Conservation (phyloP, 192 early-diverging fungal species). For the Rhizophagus prolifer region DNA sequence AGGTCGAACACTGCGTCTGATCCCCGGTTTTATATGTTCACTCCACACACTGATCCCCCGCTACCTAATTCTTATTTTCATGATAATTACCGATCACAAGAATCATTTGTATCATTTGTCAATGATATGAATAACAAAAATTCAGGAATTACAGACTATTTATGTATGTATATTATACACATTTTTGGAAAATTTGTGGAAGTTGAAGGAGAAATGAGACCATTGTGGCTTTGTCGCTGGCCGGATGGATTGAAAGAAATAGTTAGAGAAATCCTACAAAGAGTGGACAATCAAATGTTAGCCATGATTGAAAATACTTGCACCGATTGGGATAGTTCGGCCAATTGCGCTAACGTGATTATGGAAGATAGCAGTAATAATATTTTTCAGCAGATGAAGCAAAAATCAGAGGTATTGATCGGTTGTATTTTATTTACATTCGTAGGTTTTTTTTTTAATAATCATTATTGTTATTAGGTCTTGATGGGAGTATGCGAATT, state of each 20-base stretch:
- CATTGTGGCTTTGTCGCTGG: constrained; percentile 29
- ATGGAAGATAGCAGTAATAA: background rate
- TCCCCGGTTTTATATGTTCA: constrained; percentile 6
- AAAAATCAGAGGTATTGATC: constrained; percentile 6
- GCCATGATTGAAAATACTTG: background rate
- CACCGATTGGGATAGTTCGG: background rate
- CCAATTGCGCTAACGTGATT: background rate
- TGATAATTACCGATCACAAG: background rate
- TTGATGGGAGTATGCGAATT: constrained; percentile 12
- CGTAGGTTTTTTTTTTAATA: background rate
- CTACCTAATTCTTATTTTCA: background rate
- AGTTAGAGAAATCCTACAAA: background rate
- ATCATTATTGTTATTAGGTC: background rate
- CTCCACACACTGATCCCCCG: constrained; percentile 2
- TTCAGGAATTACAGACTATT: constrained; percentile 8
- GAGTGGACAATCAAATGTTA: background rate
- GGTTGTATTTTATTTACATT: background rate
- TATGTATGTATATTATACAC: constrained; percentile 11
- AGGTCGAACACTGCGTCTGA: constrained; percentile 5
- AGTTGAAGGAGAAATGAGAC: background rate
- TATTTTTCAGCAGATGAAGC: background rate
- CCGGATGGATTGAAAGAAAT: constrained; percentile 25
- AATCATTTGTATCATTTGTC: background rate
- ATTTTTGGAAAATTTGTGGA: background rate
- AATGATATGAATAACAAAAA: constrained; percentile 17